Evolutionary conservation across 1,284 basidiomycete species (phyloP).

Genomic region (Inonotus hispidus): DNA sequence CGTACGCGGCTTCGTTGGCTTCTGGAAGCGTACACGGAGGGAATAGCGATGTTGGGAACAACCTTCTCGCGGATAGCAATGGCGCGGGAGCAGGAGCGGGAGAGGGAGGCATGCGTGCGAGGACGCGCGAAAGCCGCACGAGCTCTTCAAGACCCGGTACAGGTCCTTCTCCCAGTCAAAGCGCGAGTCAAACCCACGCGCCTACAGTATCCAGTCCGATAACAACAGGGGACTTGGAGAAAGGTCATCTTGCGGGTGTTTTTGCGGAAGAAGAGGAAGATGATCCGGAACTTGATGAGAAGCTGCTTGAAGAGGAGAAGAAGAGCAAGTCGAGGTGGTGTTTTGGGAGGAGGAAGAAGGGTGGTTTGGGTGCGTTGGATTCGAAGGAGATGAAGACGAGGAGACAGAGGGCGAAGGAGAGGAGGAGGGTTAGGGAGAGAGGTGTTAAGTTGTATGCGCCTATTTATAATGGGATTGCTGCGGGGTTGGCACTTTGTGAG

Average conservation of each 20-base stretch:
- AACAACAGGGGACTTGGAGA: constrained; percentile 9
- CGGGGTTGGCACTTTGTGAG: constrained; percentile 60
- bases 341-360: neutral
- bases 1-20: constrained; percentile 3
- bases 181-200: neutral
- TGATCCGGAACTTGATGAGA: constrained; percentile 14
- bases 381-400: constrained; percentile 8
- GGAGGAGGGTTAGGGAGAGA: constrained; percentile 4
- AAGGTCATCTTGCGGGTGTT: constrained; percentile 5
- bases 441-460: constrained; percentile 58
- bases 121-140: neutral
- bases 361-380: neutral
- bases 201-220: neutral
- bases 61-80: neutral
- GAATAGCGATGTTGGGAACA: constrained; percentile 2
- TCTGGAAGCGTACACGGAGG: neutral
- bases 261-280: constrained; percentile 9
- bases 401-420: constrained; percentile 1
- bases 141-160: neutral
- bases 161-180: neutral
- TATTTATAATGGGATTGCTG: constrained; percentile 69
- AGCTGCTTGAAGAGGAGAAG: constrained; percentile 2
- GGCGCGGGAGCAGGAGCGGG: no score
- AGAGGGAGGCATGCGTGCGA: constrained; percentile 1
- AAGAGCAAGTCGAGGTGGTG: constrained; percentile 1